phyloP scores from a whole-genome alignment of 2,329 filamentous ascomycete genomes.

The Fusarium solani-melongenae region DNA sequence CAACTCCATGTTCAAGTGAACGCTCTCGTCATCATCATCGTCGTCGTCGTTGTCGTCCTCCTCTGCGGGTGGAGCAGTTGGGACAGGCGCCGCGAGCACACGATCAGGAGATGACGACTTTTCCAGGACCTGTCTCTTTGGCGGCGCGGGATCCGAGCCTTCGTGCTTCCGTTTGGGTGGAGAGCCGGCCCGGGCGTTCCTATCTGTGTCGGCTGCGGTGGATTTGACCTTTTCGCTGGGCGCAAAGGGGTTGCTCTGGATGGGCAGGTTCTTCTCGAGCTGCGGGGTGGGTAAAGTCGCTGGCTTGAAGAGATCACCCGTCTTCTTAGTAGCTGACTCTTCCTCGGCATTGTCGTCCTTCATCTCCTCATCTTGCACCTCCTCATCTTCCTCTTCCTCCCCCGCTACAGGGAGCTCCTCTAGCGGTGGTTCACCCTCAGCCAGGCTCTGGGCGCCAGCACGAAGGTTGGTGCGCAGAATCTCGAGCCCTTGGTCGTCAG shows the following conservation, averaged over 20 bases:
- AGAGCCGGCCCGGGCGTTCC: slow-evolving; percentile 38
- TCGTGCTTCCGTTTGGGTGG: slow-evolving; percentile 55
- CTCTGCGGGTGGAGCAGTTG: slow-evolving; percentile 34
- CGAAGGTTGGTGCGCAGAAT: slow-evolving; percentile 72
- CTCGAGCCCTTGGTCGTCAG: slow-evolving; percentile 74
- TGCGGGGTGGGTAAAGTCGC: slow-evolving; percentile 32
- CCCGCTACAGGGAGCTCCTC: slow-evolving; percentile 42
- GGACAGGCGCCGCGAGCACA: slow-evolving; percentile 13
- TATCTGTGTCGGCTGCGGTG: slow-evolving; percentile 21
- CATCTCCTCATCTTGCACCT: slow-evolving; percentile 52
- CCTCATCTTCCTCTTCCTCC: slow-evolving; percentile 50
- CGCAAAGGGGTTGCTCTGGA: slow-evolving; percentile 52
- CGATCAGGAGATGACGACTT: slow-evolving; percentile 39
- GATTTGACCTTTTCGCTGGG: slow-evolving; percentile 36
- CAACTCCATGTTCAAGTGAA: slow-evolving; percentile 69
- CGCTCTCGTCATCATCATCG: slow-evolving; percentile 63
- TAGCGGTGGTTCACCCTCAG: slow-evolving; percentile 33
- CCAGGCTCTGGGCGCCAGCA: slow-evolving; percentile 43
- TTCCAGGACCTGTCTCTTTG: slow-evolving; percentile 56
- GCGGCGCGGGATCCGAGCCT: slow-evolving; percentile 46
- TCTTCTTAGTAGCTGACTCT: slow-evolving; percentile 36
- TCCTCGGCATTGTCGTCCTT: slow-evolving; percentile 54
- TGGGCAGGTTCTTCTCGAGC: slow-evolving; percentile 40
- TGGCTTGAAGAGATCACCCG: slow-evolving; percentile 33
- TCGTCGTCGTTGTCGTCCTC: slow-evolving; percentile 41